Base-by-base conservation (phyloP, 2,329 filamentous ascomycete species). In the Fusarium marasasianum region DNA sequence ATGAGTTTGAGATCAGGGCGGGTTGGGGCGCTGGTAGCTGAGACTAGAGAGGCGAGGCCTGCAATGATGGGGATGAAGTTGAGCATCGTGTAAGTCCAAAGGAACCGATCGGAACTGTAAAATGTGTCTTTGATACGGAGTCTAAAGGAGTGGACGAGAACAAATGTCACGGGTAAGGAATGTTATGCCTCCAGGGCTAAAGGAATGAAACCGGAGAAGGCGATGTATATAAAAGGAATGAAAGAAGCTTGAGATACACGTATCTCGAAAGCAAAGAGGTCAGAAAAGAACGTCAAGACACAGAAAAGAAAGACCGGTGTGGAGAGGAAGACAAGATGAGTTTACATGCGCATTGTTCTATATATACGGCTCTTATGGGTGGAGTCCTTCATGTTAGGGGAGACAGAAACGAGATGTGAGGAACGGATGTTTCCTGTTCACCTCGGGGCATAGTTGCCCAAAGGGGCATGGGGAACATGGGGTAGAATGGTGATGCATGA, bases 1-100 rank as follows among this genome's bases (percentile, higher is more conserved):
- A 85, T 68, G 12, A 84, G 75, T 29, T 78, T 83, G 77, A 83
- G 85, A 47, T 85, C 86, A 11, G 78, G 63, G 60, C 86, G 81
- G 24, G 69, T 73, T 0, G 86, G 87, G 2, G 82, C 77, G 15
- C 74, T 67, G 74, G 82, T 82, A n/a, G 83, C 84, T n/a, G 71
- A 74, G 45, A 73, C 78, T 22, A 81, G 48, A 26, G 80, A 66
- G 24, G 76, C 69, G 38, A 76, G 66, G 50, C 72, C 56, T 29
- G 77, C 65, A 57, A 74, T 64, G 48, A 77, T 26, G 56, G 70
- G 59, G 40, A 74, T 54, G 22, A 76, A 76, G 71, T 75, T 74
- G 54, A 73, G 77, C 80, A 81, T 81, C 48, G 50, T 73, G 58
- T 64, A 68, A 64, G 67, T 74, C 37, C 53, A 40, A 44, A 57